Evolutionary conservation across 1,284 basidiomycete genomes (phyloP), one percentile per base, ranked within the genome.

Genomic region (Malassezia psittaci): DNA sequence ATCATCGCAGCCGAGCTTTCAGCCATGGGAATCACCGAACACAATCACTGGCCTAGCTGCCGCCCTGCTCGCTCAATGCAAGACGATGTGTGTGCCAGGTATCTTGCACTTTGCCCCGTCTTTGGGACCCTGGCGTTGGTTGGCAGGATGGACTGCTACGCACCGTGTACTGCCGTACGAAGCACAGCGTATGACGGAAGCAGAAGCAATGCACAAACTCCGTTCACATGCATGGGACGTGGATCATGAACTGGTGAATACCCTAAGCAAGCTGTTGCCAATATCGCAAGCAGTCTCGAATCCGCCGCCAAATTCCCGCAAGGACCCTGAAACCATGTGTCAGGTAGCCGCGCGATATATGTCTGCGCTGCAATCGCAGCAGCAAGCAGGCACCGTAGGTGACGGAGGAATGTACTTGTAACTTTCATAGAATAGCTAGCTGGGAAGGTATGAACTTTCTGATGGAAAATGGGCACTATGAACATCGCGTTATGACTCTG

Each of bases 361-460:
- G 7, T 15, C 16, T 18, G 47, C 47, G 5, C n/a, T 15, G 19
- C 10, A 29, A 40, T 41, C 35, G 21, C 13, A 13, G 8, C 12
- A 10, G 12, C 34, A 48, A 5, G 21, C 24, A n/a, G 49, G 42
- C 21, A 32, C n/a, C 13, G 35, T 57, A 4, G 55, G 55, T n/a
- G 55, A 57, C 24, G 55, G 55, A 0, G 55, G 50, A 8, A 57
- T 57, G 55, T 52, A 57, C 16, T 35, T 57, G 12, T 57, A 52
- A 42, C 18, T 8, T 12, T 35, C 15, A 35, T 29, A 29, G 24
- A 39, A 19, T 3, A 34, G 6, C 47, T 48, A 48, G 36, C 34
- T 2, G 47, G 34, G 34, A 38, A 48, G 29, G 47, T 12, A 34
- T n/a, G 13, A 45, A 15, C 6, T 9, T 16, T 42, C 19, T 18